A percentile compares a stretch with the other conserved stretches of the same genome.
These are phyloP conservation scores for Aquilaria yunnanensis DNA, from an alignment of 345 rosid species.

Conservation along the genomic window DNA sequence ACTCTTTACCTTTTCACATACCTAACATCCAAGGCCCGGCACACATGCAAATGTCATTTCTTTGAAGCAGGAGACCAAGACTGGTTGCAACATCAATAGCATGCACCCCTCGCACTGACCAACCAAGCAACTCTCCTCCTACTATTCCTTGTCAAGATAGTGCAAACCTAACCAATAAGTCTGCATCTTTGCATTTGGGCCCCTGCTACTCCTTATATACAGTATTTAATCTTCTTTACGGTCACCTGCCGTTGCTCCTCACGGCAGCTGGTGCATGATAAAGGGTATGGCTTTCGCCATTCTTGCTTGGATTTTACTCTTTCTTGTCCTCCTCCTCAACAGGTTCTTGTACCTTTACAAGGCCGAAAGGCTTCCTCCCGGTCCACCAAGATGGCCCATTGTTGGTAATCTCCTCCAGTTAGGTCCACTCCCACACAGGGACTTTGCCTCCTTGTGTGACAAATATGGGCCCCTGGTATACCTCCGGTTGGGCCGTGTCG, in stretches of 20 bases:
- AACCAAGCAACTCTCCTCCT: too few species aligned
- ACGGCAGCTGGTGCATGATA: background rate
- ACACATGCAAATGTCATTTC: too few species aligned
- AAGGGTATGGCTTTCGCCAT: slow-evolving; percentile 20
- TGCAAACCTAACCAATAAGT: background rate
- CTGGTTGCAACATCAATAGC: too few species aligned
- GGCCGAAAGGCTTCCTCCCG: slow-evolving; percentile 56
- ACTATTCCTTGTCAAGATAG: slow-evolving; percentile 16
- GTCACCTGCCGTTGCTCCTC: background rate
- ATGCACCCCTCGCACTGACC: too few species aligned
- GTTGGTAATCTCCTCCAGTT: slow-evolving; percentile 85
- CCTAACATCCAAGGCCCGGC: too few species aligned
- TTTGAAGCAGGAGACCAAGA: too few species aligned
- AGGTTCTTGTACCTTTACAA: slow-evolving; percentile 12
- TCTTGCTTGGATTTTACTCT: slow-evolving; percentile 12
- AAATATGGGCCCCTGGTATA: slow-evolving; percentile 75
- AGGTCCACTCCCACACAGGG: slow-evolving; percentile 67
- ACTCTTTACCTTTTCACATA: too few species aligned
- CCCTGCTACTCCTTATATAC: background rate
- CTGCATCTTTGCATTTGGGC: background rate
- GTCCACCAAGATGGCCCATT: slow-evolving; percentile 74
- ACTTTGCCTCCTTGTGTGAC: slow-evolving; percentile 55
- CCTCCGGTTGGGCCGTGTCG: slow-evolving; percentile 62
- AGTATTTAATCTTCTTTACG: too few species aligned
- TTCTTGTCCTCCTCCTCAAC: slow-evolving; percentile 14